Evolutionary conservation across 2,329 filamentous ascomycete species (phyloP).

Genomic region (Exophiala oligosperma): DNA sequence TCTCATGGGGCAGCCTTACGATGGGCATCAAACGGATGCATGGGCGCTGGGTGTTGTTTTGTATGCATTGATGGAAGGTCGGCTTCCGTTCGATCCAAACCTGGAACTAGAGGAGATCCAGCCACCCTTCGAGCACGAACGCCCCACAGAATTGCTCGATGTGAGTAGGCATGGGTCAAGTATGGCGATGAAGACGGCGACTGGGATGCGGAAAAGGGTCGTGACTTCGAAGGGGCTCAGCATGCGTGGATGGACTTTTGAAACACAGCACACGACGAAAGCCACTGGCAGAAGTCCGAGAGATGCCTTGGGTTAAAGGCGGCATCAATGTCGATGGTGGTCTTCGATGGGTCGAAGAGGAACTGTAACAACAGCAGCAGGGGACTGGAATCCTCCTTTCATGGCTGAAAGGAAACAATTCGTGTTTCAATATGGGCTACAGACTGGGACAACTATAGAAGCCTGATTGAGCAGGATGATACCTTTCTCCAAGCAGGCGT

Average conservation of each 20-base stretch:
- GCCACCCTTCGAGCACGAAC: slow-evolving; percentile 76
- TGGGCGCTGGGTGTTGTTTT: slow-evolving; percentile 94
- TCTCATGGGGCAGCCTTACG: slow-evolving; percentile 90
- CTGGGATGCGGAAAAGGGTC: slow-evolving; percentile 70
- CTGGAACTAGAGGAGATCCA: slow-evolving; percentile 70
- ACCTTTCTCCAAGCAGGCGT: too few species aligned
- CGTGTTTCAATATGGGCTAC: too few species aligned
- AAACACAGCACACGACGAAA: slow-evolving; percentile 80
- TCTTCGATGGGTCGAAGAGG: slow-evolving; percentile 49
- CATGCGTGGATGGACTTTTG: slow-evolving; percentile 80
- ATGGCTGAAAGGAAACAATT: too few species aligned
- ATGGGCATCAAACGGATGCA: slow-evolving; percentile 86
- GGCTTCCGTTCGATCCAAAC: slow-evolving; percentile 90
- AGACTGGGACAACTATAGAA: too few species aligned
- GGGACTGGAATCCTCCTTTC: not conserved
- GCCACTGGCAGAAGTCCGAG: slow-evolving; percentile 70
- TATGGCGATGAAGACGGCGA: slow-evolving; percentile 83
- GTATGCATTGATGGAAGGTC: slow-evolving; percentile 90
- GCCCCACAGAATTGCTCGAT: slow-evolving; percentile 89
- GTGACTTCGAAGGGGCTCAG: slow-evolving; percentile 71
- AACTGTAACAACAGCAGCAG: slow-evolving; percentile 18
- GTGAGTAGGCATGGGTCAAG: slow-evolving; percentile 92
- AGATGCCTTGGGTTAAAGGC: slow-evolving; percentile 71
- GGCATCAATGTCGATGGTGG: slow-evolving; percentile 69
- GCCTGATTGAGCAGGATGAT: too few species aligned